These are phyloP conservation scores for Irineochytrium annulatum DNA, from an alignment of 192 early-diverging fungal genomes.

Conservation along the genomic window DNA sequence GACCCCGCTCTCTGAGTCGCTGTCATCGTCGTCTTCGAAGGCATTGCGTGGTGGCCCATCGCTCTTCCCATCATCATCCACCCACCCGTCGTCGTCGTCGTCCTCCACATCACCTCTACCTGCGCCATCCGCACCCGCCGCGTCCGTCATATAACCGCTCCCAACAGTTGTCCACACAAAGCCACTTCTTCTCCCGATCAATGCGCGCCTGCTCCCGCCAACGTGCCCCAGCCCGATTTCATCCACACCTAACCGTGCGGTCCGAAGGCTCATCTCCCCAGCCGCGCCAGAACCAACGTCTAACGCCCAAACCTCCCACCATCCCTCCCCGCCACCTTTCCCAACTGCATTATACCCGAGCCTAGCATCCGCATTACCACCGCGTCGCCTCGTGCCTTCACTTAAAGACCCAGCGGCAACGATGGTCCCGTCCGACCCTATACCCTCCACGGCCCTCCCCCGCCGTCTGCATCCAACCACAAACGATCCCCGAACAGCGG, in stretches of 20 bases:
- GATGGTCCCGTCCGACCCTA: not conserved
- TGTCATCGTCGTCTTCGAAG: conserved; percentile 6
- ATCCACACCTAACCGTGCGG: conserved; percentile 5
- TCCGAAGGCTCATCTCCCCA: not conserved
- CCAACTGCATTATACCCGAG: not conserved
- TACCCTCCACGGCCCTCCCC: not conserved
- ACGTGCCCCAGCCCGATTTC: not conserved
- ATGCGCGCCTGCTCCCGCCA: not conserved
- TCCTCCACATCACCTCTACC: not conserved
- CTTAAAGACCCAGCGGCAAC: not conserved
- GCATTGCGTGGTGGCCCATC: not conserved
- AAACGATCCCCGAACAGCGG: not conserved
- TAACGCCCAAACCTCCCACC: conserved; percentile 15
- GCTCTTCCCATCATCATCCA: conserved; percentile 3
- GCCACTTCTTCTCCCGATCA: not conserved
- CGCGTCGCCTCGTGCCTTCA: not conserved
- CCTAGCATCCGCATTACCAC: not conserved
- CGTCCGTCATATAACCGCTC: not conserved
- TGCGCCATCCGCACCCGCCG: not conserved
- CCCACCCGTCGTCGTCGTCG: not conserved
- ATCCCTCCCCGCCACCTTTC: conserved; percentile 4
- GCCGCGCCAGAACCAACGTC: conserved; percentile 2
- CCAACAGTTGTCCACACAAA: not conserved
- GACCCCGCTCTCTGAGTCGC: not conserved
- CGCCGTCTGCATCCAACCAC: conserved; percentile 4